A percentile compares a stretch with the other conserved stretches of the same genome.
Evolutionary conservation across 129 eudicot genomes (phyloP).

Genomic region (Tagetes patula): DNA sequence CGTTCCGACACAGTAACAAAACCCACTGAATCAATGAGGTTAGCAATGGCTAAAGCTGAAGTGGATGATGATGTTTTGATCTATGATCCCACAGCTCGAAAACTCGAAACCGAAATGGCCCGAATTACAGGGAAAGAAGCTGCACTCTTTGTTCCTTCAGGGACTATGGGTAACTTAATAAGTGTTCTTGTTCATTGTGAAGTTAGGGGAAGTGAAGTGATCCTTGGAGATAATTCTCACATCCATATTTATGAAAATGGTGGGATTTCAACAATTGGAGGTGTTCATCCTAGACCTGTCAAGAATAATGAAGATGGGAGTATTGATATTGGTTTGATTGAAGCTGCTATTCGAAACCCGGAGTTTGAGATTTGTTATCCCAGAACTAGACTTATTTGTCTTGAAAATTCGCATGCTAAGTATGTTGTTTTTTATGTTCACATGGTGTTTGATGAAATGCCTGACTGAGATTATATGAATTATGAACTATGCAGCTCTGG

Average conservation of each 20-base stretch:
- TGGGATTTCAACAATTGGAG: conserved; percentile 96
- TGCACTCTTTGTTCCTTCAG: conserved; percentile 90
- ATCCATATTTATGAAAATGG: conserved; percentile 95
- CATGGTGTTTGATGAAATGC: conserved; percentile 19
- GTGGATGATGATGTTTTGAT: conserved; percentile 89
- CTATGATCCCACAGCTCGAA: conserved; percentile 82
- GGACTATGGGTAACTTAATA: conserved; percentile 96
- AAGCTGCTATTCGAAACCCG: conserved; percentile 77
- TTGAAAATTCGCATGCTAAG: conserved; percentile 95
- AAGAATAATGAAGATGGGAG: conserved; percentile 81
- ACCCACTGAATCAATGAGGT: conserved; percentile 87
- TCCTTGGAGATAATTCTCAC: conserved; percentile 80
- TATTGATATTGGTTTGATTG: conserved; percentile 64
- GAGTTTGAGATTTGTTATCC: conserved; percentile 74
- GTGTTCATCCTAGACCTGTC: conserved; percentile 89
- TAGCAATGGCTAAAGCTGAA: conserved; percentile 93
- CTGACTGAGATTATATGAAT: conserved; percentile 19
- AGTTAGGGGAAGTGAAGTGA: conserved; percentile 92
- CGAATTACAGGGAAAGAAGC: conserved; percentile 85
- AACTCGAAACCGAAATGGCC: conserved; percentile 75
- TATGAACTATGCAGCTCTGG: conserved; percentile 65
- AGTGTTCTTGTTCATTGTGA: conserved; percentile 88
- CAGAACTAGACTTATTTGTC: conserved; percentile 78
- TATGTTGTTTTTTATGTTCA: conserved; percentile 33
- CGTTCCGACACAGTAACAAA: conserved; percentile 96